phyloP scores from a whole-genome alignment of 345 rosid genomes.

The Eucalyptus melliodora region DNA sequence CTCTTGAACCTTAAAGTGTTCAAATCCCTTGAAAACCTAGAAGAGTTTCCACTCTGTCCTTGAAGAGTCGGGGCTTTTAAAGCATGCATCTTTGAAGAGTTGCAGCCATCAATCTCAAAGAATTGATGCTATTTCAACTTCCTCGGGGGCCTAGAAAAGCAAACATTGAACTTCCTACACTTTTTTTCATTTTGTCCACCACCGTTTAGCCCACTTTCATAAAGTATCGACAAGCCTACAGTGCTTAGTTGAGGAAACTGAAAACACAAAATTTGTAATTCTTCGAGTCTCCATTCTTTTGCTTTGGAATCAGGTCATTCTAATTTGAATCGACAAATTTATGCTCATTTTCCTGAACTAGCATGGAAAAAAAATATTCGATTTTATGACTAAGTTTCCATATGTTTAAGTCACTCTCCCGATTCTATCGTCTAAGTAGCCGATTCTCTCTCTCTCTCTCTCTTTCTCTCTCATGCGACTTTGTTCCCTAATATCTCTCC shows the following conservation, averaged over 20 bases:
- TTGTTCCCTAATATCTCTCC: too few species aligned
- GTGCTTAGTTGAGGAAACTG: too few species aligned
- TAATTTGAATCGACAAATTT: fast-evolving
- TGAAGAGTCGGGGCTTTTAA: neutral
- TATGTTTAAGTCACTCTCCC: too few species aligned
- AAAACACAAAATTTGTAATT: too few species aligned
- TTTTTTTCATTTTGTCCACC: too few species aligned
- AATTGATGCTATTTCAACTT: neutral
- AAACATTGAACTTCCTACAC: neutral
- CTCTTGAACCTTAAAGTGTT: neutral
- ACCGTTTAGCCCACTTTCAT: neutral
- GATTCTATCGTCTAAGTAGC: too few species aligned
- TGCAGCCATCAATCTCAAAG: neutral
- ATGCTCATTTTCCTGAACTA: too few species aligned
- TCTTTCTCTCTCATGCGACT: too few species aligned
- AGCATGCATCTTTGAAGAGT: neutral
- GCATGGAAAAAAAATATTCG: fast-evolving
- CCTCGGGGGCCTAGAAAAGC: neutral
- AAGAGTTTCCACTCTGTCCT: neutral
- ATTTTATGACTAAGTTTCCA: too few species aligned
- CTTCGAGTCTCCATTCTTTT: neutral
- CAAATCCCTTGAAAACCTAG: neutral
- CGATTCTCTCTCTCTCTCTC: too few species aligned
- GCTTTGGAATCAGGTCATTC: neutral
- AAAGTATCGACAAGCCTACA: neutral